Evolutionary conservation across 306 rosid species (phyloP).

Genomic region (Herpetospermum pedunculosum): DNA sequence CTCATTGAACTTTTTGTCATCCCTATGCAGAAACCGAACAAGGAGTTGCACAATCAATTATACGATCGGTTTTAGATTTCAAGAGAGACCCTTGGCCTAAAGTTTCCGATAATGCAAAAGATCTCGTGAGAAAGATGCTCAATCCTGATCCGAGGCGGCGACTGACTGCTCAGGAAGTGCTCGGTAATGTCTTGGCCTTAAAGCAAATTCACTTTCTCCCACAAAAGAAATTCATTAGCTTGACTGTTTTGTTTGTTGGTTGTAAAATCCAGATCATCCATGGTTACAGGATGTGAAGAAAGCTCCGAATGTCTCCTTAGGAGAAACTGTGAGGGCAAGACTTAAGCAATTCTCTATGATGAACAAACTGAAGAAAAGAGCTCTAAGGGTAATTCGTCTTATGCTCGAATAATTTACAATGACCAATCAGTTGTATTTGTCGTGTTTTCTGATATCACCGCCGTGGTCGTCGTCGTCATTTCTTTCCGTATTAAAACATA

Average conservation of each 20-base stretch:
- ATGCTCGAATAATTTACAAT: not conserved
- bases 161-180: conserved; percentile 78
- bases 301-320: conserved; percentile 90
- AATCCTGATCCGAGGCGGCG: conserved; percentile 74
- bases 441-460: not conserved
- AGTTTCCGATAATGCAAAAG: conserved; percentile 95
- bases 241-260: not conserved
- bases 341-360: conserved; percentile 90
- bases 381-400: conserved; percentile 62
- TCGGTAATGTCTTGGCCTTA: conserved; percentile 37
- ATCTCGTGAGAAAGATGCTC: conserved; percentile 94
- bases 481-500: conserved; percentile 3
- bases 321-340: conserved; percentile 89
- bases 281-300: conserved; percentile 84
- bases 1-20: conserved; percentile 1
- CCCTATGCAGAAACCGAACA: conserved; percentile 85
- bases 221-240: not conserved
- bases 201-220: no score
- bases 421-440: not conserved
- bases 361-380: conserved; percentile 99
- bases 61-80: conserved; percentile 74
- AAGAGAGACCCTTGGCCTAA: conserved; percentile 96
- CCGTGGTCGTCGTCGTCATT: not conserved
- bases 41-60: conserved; percentile 97
- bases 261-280: conserved; percentile 65